These are phyloP conservation scores for Xylaria bambusicola DNA, from an alignment of 495 filamentous ascomycete genomes.

Conservation along the genomic window DNA sequence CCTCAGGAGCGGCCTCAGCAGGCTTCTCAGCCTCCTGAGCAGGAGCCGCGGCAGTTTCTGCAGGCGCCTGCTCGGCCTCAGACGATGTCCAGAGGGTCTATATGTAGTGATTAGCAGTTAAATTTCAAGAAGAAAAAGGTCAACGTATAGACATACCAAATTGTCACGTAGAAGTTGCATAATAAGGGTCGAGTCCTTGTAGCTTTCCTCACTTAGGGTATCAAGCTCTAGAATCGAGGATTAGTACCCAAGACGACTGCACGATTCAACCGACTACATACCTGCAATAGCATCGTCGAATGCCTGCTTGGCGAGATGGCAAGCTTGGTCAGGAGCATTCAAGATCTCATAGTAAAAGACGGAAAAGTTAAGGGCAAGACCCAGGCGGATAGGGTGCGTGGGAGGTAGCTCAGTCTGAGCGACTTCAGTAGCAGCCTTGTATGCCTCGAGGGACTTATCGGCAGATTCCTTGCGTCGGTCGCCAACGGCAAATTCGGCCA, in stretches of 20 bases:
- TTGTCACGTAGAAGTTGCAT: constrained; percentile 99
- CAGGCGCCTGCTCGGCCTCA: constrained; percentile 86
- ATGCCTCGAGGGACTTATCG: constrained; percentile 95
- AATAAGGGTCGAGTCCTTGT: constrained; percentile 99
- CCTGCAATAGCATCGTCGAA: constrained; percentile 99
- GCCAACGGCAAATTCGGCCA: constrained; percentile 96
- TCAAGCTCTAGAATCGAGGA: constrained; percentile 73
- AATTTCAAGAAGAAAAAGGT: neutral
- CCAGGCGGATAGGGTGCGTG: constrained; percentile 98
- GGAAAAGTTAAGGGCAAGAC: constrained; percentile 98
- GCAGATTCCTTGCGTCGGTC: constrained; percentile 97
- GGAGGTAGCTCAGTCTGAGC: constrained; percentile 97
- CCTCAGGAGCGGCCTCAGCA: constrained; percentile 47
- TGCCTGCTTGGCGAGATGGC: constrained; percentile 98
- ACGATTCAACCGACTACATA: constrained; percentile 45
- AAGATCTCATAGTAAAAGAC: constrained; percentile 99
- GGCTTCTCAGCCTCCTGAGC: constrained; percentile 54
- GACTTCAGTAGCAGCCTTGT: constrained; percentile 98
- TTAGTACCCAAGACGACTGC: constrained; percentile 23
- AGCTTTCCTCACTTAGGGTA: constrained; percentile 98
- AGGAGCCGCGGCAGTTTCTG: constrained; percentile 65
- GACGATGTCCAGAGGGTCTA: constrained; percentile 99
- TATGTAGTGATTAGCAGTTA: constrained; percentile 19
- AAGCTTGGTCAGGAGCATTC: constrained; percentile 97
- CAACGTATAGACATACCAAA: constrained; percentile 64